Base-by-base conservation (phyloP, 2,329 filamentous ascomycete species). In the Diplodia corticola region DNA sequence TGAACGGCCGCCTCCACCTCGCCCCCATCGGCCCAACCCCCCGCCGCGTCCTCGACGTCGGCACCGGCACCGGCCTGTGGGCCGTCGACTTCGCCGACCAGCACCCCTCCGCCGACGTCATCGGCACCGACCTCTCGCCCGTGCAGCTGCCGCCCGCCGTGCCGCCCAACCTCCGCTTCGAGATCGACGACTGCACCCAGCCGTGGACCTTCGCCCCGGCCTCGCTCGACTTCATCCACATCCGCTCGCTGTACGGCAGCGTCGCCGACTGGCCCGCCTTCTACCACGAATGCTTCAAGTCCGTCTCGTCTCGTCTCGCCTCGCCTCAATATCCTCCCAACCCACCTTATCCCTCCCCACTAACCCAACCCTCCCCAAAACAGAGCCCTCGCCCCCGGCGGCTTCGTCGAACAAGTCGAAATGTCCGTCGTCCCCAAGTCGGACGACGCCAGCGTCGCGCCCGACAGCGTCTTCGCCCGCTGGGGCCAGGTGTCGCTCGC, bases 171-270 rank as follows among this genome's bases (percentile, higher is more conserved):
- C 78, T 77, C 67, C 70, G 73, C 22, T 83, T 83, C 69, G 78
- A 82, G 65, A 82, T 89, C 81, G 79, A 84, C 81, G 70, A 81
- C 76, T 71, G 82, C 72, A 72, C 73, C n/a, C 69, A 73, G 4
- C 71, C 73, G 6, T 78, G 76, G 76, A 67, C 71, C 1, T 74
- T 72, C 60, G 69, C 68, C 20, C 69, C 68, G 30, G 63, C 69
- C 1, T 69, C 67, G 40, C 71, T 73, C 44, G 72, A 73, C 54
- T 69, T 72, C 50, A 71, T 74, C 33, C 69, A 74, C 50, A 66
- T 67, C 6, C 66, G 72, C 6, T 70, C 57, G 3, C 17, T 74
- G 28, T 71, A 67, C 46, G 71, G 72, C 49, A 70, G 69, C 44
- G 66, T 73, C 9, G 69, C 69, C 7, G 70, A 74, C 63, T 73